A percentile compares a stretch with the other conserved stretches of the same genome.
phyloP scores from a whole-genome alignment of 345 rosid species.

The Corymbia maculata region DNA sequence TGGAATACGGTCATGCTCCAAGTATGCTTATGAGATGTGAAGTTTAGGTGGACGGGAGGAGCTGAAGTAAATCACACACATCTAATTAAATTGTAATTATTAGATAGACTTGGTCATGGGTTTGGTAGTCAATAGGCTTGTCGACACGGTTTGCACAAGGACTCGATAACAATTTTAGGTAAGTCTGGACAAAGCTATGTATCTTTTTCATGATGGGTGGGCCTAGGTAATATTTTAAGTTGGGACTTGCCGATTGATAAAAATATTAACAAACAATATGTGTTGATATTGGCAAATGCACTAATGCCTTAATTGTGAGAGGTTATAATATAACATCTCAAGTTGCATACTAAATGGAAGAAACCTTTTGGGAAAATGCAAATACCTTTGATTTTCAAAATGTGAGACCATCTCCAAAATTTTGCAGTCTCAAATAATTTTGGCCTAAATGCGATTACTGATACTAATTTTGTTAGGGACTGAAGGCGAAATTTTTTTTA shows the following conservation, averaged over 20 bases:
- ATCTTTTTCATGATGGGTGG: too few relatives aligned
- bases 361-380: not conserved
- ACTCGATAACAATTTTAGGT: not conserved
- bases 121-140: not conserved
- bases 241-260: not conserved
- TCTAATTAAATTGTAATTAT: not conserved
- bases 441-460: too few relatives aligned
- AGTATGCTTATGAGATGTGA: not conserved
- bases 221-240: not conserved
- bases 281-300: not conserved
- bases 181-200: accelerated
- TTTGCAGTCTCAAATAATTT: too few relatives aligned
- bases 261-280: not conserved
- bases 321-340: too few relatives aligned
- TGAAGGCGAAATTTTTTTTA: not conserved
- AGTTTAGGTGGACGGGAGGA: accelerated
- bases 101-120: not conserved
- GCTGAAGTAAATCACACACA: accelerated
- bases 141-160: accelerated
- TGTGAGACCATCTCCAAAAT: not conserved
- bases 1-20: not conserved
- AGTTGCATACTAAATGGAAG: not conserved
- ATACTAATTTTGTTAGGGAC: too few relatives aligned
- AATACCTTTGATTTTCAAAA: too few relatives aligned
- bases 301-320: not conserved